Evolutionary conservation across 768 basidiomycete genomes (phyloP), one percentile per base, ranked within the genome.

Genomic region (Lactarius sp.): DNA sequence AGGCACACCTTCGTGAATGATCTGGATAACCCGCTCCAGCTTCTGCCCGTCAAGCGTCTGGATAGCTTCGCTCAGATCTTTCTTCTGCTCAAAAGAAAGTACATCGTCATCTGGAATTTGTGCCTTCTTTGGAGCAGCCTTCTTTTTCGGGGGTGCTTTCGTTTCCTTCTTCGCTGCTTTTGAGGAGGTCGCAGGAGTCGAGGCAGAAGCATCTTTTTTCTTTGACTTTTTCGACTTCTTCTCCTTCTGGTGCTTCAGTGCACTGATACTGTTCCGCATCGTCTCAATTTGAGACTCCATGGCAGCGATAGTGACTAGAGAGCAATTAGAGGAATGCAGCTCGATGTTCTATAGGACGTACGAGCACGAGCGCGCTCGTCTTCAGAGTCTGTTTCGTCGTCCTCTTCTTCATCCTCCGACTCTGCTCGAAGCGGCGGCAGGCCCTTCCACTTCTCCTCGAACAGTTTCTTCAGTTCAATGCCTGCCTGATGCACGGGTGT

Each of bases 21-120:
- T 94, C 70, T 91, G 84, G 70, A 98, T 94, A 59, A 97, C 96
- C 71, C 85, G 86, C 75, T 93, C 90, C 65, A 98, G 77, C 72
- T 89, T 90, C 56, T 81, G 73, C 22, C 87, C 94, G 68, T 97
- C 92, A 31, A 97, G 84, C 70, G 83, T 83, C 64, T 83, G 82
- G 68, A 99, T 99, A 56, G 94, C 91, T 75, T 98, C 94, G 71
- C 94, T 96, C 60, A 99, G 79, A 72, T 98, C 94, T 76, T 97
- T 94, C 87, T 99, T 99, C 80, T 98, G 96, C 68, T 94, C 92
- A 73, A 96, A 92, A 56, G 92, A 89, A 42, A 98, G 80, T 2
- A 88, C 85, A 61, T 94, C 91, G 69, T 92, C 88, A 68, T 92
- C 90, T 10, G 82, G 76, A 50, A 85, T 73, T 44, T 80, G 69